Conservation (phyloP, 345 rosid genomes). For the Angophora floribunda region DNA sequence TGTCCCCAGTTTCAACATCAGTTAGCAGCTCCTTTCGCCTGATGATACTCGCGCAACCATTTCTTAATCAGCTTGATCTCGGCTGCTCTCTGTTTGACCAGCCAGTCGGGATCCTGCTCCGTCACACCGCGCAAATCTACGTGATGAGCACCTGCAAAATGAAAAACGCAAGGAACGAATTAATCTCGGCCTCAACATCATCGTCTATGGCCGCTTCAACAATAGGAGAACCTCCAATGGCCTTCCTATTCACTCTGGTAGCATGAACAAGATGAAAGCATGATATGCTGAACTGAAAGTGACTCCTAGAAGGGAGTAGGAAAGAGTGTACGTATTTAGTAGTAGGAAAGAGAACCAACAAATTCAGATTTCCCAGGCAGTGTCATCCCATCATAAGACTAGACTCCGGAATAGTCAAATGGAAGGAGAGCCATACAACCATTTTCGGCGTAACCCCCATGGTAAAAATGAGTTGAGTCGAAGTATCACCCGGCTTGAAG, state of each 20-base stretch:
- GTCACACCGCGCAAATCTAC: constrained; percentile 67
- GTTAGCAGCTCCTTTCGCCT: constrained; percentile 6
- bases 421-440: background rate
- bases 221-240: background rate
- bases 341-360: background rate
- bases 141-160: constrained; percentile 77
- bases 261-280: background rate
- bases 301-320: background rate
- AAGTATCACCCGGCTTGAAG: background rate
- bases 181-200: background rate
- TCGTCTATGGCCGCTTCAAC: background rate
- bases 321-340: background rate
- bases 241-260: background rate
- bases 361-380: background rate
- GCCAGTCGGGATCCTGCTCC: constrained; percentile 70
- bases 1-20: background rate
- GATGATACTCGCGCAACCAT: constrained; percentile 46
- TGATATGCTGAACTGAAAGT: background rate
- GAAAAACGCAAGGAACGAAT: background rate
- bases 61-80: constrained; percentile 63
- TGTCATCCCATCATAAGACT: background rate
- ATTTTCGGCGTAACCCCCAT: background rate
- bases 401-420: background rate
- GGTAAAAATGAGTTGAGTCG: background rate
- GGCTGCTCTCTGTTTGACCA: constrained; percentile 57